Base-by-base conservation (phyloP, 345 rosid genomes). In the Aurinia saxatilis region DNA sequence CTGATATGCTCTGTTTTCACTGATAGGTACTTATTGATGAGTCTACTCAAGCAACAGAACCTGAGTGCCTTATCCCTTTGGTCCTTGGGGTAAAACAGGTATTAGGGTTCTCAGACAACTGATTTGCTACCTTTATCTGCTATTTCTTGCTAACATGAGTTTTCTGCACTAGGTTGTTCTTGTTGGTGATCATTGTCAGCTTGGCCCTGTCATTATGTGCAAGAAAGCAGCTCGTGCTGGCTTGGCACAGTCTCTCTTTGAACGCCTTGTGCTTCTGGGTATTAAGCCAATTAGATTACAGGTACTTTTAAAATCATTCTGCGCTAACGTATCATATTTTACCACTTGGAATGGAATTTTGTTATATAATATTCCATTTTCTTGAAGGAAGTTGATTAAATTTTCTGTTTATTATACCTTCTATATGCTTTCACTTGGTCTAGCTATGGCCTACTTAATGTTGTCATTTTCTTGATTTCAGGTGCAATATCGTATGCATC, bases 211-310 rank as follows among this genome's bases (percentile, higher is more conserved):
- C 62, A 90, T 95, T 27, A 95, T 95, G 99, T 95, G 99, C 87
- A 95, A 95, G 74, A 95, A 95, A 88, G 99, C 97, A 18, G 99
- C 99, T 70, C 96, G 99, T 65, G 97, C 99, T 77, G 99, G 99
- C 54, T 68, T 95, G 60, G 96, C 97, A 6, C 99, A 95, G 67
- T 95, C 97, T 41, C 85, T 95, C 30, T 95, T 95, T 82, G 99
- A 95, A 54, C 95, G 99, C 34, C 92, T 95, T 63, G 96, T 95
- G 76, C 62, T 82, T 55, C 99, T 95, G 77, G 99, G 97, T 68
- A 83, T 90, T 36, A 95, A 95, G 76, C 99, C 99, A 51, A 95
- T 95, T 49, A 88, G 99, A 72, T 78, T 95, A 84, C 99, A 95
- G 99, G 99, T 95, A 70, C 60, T 49, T 19, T 23, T 41, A 45